Evolutionary conservation across 805 yeast genomes (phyloP), one percentile per base, ranked within the genome.

Genomic region (Schwanniomyces pseudopolymorphus): DNA sequence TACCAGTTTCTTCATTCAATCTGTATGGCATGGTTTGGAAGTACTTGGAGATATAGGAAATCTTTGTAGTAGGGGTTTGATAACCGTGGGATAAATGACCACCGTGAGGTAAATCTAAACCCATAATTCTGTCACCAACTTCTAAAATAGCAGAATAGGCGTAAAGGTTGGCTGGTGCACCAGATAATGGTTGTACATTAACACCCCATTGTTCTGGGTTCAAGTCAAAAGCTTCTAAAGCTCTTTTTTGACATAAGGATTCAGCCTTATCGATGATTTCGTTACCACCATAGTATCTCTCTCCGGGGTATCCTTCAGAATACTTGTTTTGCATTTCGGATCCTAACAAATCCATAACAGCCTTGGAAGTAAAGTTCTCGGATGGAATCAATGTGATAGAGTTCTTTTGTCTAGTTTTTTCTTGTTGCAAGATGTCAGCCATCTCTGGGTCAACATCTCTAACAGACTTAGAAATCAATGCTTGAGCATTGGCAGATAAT

Each of bases 241-340:
- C 99, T 74, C 99, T 86, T 63, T 87, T 74, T 77, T 91, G 98
- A 74, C 99, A 94, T 61, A 94, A 75, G 26, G 80, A 69, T 76
- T 94, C 99, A 66, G 91, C 89, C 70, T 87, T 84, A 76, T 94
- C 99, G 56, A 94, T 94, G 73, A 86, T 85, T 79, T 94, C 96
- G 71, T 94, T 94, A 68, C 98, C 98, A 70, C 99, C 99, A 69
- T 94, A 94, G 79, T 94, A 94, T 72, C 99, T 85, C 53, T 96
- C 97, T 56, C 98, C 98, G 50, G 99, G 99, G 75, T 94, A 92
- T 53, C 99, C 99, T 75, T 94, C 99, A 33, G 97, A 90, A 77
- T 94, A 94, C 78, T 94, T 94, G 83, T 94, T 94, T 69, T 88
- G 88, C 97, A 94, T 89, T 67, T 95, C 96, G 43, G 98, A 86